A percentile compares a stretch with the other conserved stretches of the same genome.
Evolutionary conservation across 108 stramenopile species (phyloP).

Genomic region (Discostella pseudostelligera): DNA sequence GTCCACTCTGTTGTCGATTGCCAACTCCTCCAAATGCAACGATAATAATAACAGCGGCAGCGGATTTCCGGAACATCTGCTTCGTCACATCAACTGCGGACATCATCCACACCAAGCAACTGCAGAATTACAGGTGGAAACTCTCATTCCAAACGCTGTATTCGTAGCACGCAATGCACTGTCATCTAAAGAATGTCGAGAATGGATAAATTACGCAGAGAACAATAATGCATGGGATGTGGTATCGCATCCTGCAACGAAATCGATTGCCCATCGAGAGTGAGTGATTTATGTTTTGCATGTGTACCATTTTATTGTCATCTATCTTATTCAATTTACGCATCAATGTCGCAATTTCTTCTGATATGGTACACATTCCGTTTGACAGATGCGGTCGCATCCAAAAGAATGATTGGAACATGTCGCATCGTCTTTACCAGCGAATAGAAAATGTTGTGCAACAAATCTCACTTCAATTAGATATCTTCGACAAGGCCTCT

Average conservation of each 20-base stretch:
- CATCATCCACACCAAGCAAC: neutral
- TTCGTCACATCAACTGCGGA: neutral
- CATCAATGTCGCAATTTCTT: neutral
- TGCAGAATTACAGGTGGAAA: neutral
- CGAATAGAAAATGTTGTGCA: conserved; percentile 35
- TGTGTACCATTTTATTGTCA: neutral
- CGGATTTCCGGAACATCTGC: conserved; percentile 4
- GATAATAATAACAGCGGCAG: neutral
- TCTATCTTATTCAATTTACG: neutral
- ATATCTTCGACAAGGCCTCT: conserved; percentile 35
- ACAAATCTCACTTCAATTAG: conserved; percentile 25
- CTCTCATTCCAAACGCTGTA: conserved; percentile 40
- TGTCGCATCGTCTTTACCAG: conserved; percentile 49
- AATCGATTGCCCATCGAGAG: conserved; percentile 78
- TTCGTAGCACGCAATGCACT: conserved; percentile 48
- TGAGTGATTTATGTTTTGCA: conserved; percentile 20
- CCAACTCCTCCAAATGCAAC: neutral
- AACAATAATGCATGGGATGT: conserved; percentile 39
- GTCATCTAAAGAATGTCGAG: conserved; percentile 67
- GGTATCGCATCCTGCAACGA: conserved; percentile 63
- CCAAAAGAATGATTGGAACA: conserved; percentile 46
- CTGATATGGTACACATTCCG: neutral
- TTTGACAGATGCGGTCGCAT: conserved; percentile 42
- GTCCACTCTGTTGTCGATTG: neutral
- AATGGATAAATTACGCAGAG: conserved; percentile 81